Evolutionary conservation across 352 stramenopile species (phyloP).

Genomic region (Sclerospora graminicola): DNA sequence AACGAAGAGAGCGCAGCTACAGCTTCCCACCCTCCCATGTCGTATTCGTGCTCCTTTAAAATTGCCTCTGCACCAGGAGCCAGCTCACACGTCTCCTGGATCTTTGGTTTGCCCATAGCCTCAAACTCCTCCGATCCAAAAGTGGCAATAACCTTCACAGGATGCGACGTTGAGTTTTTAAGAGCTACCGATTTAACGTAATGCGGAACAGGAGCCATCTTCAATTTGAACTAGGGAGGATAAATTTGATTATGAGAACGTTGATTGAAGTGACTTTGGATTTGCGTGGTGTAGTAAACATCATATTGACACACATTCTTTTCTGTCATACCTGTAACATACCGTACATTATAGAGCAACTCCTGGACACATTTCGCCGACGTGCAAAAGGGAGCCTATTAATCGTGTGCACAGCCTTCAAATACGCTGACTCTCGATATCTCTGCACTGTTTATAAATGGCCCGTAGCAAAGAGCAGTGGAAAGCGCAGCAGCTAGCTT

Average conservation of each 20-base stretch:
- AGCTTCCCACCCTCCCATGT: slow-evolving; percentile 72
- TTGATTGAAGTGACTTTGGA: no score
- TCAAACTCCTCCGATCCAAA: slow-evolving; percentile 69
- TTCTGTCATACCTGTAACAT: no score
- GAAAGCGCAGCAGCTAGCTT: slow-evolving; percentile 20
- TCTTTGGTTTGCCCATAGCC: slow-evolving; percentile 53
- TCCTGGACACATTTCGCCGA: no score
- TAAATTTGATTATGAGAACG: no score
- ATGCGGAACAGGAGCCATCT: slow-evolving; percentile 41
- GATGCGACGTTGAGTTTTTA: slow-evolving; percentile 53
- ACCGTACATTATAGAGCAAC: no score
- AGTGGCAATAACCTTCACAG: slow-evolving; percentile 41
- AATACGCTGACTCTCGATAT: no score
- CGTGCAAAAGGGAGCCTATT: no score
- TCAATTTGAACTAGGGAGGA: no score
- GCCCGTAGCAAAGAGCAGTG: slow-evolving; percentile 30
- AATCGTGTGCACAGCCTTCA: no score
- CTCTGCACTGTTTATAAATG: slow-evolving; percentile 5
- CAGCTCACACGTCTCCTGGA: slow-evolving; percentile 42
- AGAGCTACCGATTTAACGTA: slow-evolving; percentile 69
- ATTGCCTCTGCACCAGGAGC: slow-evolving; percentile 23
- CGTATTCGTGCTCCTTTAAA: slow-evolving; percentile 57
- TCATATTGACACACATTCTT: slow-evolving; percentile 5
- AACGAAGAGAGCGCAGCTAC: slow-evolving; percentile 48
- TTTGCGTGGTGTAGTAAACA: no score